Evolutionary conservation across 805 yeast genomes (phyloP).

Genomic region (Yarrowia sp.): DNA sequence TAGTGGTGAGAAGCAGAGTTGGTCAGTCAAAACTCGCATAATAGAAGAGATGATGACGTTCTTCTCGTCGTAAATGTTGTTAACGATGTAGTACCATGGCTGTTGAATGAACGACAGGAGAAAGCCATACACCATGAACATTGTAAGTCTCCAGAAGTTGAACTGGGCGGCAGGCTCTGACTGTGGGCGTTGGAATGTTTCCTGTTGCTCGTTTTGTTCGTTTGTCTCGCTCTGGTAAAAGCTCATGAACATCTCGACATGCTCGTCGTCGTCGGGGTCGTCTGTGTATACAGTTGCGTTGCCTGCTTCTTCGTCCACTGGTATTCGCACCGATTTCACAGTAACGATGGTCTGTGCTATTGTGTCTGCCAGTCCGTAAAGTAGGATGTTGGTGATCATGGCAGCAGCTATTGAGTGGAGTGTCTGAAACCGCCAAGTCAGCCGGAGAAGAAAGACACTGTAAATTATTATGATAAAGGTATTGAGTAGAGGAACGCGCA

Average conservation of each 20-base stretch:
- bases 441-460: constrained; percentile 5
- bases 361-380: constrained; percentile 88
- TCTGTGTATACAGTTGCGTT: not conserved
- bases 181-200: not conserved
- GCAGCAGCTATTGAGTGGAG: constrained; percentile 24
- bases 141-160: constrained; percentile 66
- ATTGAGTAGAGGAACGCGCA: not conserved
- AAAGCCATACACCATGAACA: constrained; percentile 87
- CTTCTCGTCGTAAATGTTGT: constrained; percentile 70
- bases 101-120: constrained; percentile 78
- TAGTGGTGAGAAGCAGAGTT: constrained; percentile 82
- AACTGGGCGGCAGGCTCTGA: constrained; percentile 40
- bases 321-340: not conserved
- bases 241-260: constrained; percentile 16
- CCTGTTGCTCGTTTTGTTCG: not conserved
- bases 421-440: constrained; percentile 12
- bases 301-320: not conserved
- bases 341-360: constrained; percentile 68
- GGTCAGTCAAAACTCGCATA: constrained; percentile 86
- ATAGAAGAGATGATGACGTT: constrained; percentile 74
- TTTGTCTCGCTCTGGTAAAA: constrained; percentile 3
- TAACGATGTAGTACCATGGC: constrained; percentile 83
- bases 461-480: constrained; percentile 1
- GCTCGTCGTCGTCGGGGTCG: constrained; percentile 14
- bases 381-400: constrained; percentile 70